Percentiles rank a stretch among this genome's conserved stretches.
These are phyloP conservation scores for Tylopilus vinaceipallidus DNA, from an alignment of 768 basidiomycete genomes.

Conservation along the genomic window DNA sequence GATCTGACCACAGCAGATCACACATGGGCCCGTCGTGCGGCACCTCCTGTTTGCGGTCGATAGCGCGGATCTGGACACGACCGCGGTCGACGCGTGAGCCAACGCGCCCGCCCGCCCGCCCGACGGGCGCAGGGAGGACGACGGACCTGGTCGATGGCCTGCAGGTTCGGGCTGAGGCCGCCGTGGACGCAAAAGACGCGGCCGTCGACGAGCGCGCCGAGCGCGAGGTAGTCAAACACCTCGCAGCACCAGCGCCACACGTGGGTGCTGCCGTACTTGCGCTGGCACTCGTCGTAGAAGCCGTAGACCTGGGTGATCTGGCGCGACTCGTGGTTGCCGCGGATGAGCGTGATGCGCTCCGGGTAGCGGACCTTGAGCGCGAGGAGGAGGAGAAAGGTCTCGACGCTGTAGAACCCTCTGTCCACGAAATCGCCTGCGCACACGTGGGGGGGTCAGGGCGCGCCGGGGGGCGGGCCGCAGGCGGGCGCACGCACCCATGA, in stretches of 20 bases:
- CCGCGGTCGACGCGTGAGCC: no score
- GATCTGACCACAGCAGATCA: constrained; percentile 98
- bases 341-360: constrained; percentile 93
- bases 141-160: constrained; percentile 83
- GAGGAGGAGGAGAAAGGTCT: constrained; percentile 91
- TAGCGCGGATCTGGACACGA: constrained; percentile 75
- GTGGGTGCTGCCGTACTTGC: constrained; percentile 91
- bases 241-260: constrained; percentile 99
- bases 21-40: constrained; percentile 99
- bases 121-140: no score
- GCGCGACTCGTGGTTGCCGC: constrained; percentile 96
- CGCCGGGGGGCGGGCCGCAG: not conserved
- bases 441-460: constrained; percentile 4
- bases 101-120: no score
- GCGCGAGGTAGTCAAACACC: constrained; percentile 94
- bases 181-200: constrained; percentile 98
- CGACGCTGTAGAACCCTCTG: constrained; percentile 94
- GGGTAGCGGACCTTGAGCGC: constrained; percentile 97
- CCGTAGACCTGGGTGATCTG: constrained; percentile 97
- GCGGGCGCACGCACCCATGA: constrained; percentile 70
- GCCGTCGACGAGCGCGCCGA: constrained; percentile 96
- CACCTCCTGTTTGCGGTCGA: constrained; percentile 96
- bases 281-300: constrained; percentile 94
- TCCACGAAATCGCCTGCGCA: constrained; percentile 92
- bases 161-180: constrained; percentile 86